Evolutionary conservation across 1,284 basidiomycete genomes (phyloP).

Genomic region (Cutaneotrichosporon dermatis): DNA sequence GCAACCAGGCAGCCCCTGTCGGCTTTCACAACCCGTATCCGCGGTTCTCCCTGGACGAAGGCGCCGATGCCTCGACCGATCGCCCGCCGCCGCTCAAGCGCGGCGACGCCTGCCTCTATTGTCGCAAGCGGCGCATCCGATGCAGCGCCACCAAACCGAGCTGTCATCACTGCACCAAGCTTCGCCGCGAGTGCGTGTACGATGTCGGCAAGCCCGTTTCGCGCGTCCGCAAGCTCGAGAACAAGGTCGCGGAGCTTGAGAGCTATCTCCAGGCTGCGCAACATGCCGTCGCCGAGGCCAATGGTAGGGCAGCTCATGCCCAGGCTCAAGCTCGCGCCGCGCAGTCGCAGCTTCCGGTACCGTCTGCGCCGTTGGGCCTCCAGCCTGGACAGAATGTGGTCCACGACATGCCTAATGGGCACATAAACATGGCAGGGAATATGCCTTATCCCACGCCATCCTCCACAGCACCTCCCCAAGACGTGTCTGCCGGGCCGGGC

Average conservation of each 20-base stretch:
- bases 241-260: conserved; percentile 42
- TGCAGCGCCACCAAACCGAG: conserved; percentile 40
- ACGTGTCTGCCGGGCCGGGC: no score
- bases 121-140: conserved; percentile 39
- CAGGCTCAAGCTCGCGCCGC: no score
- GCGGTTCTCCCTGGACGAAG: background rate
- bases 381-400: no score
- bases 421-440: no score
- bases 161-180: conserved; percentile 39
- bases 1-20: background rate
- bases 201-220: conserved; percentile 41
- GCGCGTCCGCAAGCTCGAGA: conserved; percentile 42
- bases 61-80: background rate
- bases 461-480: no score
- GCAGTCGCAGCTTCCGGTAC: no score
- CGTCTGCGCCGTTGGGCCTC: no score
- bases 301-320: no score
- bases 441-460: no score
- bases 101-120: conserved; percentile 45
- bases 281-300: no score
- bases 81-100: conserved; percentile 29
- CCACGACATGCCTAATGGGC: no score
- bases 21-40: background rate
- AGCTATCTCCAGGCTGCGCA: background rate
- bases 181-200: conserved; percentile 39